Base-by-base conservation (phyloP, 768 basidiomycete genomes). In the Pleurotus ostreatus region DNA sequence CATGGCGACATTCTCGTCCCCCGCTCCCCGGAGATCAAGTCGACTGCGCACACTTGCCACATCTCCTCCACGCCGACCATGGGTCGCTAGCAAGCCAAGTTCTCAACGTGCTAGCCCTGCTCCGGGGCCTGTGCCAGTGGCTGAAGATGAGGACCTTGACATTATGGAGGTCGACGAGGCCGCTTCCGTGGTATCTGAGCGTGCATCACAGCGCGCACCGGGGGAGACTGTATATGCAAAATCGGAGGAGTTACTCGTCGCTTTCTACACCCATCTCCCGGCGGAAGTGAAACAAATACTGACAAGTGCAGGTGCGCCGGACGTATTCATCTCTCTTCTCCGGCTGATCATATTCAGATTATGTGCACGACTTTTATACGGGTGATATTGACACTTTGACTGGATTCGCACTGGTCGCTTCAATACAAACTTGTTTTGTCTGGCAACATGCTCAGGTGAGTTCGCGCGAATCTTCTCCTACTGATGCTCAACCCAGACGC, bases 391-490 rank as follows among this genome's bases (percentile, higher is more conserved):
- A 92, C 64, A 79, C 82, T 4, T 55, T 75, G 47, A 89, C 89
- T 7, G 88, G 88, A 5, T 91, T 88, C 65, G 82, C 89, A 9
- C 78, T 92, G 39, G 81, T 90, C 20, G 81, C 83, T 15, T 90
- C 89, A 22, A 71, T 75, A 5, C 80, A 82, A 63, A 89, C 87
- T 7, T 91, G 88, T 67, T 92, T 89, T 69, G 86, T 91, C 46
- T 92, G 89, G 89, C 86, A 89, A 59, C 86, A 92, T 71, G 79
- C 84, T 43, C 84, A 88, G 69, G 85, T 81, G 59, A 55, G 48
- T 40, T 47, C 55, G 15, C 23, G 11, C 9, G 20, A 26, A 45
- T 18, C 30, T 16, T 20, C 7, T 25, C 23, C 13, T n/a, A 11
- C 25, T n/a, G 39, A 51, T 34, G 51, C 46, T 45, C 41, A 15